A percentile compares a stretch with the other conserved stretches of the same genome.
phyloP scores from a whole-genome alignment of 805 yeast species.

The Metschnikowia reukaufii region DNA sequence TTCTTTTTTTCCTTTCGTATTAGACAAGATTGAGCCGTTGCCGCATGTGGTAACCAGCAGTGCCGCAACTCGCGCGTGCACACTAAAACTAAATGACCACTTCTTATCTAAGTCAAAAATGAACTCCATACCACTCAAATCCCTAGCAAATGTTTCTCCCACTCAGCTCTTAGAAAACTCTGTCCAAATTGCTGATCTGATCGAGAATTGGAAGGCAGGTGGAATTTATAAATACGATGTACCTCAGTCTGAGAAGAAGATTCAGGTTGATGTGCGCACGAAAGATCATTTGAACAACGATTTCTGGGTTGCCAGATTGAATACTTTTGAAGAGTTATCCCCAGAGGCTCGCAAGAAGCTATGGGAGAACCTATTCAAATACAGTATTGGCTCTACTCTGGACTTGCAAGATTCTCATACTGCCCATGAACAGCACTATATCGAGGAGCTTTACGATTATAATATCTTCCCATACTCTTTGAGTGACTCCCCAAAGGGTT shows the following conservation, averaged over 20 bases:
- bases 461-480: conserved; percentile 21
- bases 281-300: conserved; percentile 15
- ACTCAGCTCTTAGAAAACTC: conserved; percentile 13
- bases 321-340: conserved; percentile 16
- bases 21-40: too few species aligned
- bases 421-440: conserved; percentile 36
- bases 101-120: conserved; percentile 4
- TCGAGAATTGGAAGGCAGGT: conserved; percentile 14
- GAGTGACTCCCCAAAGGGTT: conserved; percentile 17
- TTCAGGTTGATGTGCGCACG: conserved; percentile 16
- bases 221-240: conserved; percentile 15
- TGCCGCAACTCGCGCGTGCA: neutral
- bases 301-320: conserved; percentile 22
- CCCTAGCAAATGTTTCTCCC: conserved; percentile 15
- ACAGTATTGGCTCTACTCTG: conserved; percentile 16
- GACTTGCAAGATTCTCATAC: conserved; percentile 31
- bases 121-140: conserved; percentile 17
- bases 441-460: conserved; percentile 32
- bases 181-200: conserved; percentile 11
- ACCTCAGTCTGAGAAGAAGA: conserved; percentile 16
- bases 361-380: conserved; percentile 14
- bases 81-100: too few species aligned
- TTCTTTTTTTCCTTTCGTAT: too few species aligned
- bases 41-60: neutral
- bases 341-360: conserved; percentile 9